Evolutionary conservation across 1,139 yeast species (phyloP), one percentile per base, ranked within the genome.

Genomic region (Protomyces gravidus): DNA sequence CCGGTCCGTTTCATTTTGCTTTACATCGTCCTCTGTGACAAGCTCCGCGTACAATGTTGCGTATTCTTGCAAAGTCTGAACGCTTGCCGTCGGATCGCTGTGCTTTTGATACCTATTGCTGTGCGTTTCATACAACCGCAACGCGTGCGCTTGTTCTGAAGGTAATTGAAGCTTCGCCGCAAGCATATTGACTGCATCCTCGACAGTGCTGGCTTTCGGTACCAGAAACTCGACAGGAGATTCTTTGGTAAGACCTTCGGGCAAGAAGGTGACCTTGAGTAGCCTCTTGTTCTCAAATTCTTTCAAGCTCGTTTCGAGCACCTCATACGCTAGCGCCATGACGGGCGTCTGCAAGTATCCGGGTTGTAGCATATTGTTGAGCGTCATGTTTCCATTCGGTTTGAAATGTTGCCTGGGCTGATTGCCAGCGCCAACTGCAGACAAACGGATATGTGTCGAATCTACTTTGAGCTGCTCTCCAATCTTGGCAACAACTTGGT

Each of bases 221-320:
- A 89, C 81, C 64, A 86, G 77, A 57, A 89, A 78, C 60, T 88
- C 95, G 67, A 79, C 80, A 50, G 78, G 77, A 63, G 85, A 90
- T 66, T 79, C 86, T 65, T 68, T 72, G 6, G 68, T 64, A 9
- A 72, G 63, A 3, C 75, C 75, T 9, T 71, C 72, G 0, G 71
- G 68, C 58, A 71, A 64, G 67, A 71, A 73, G n/a, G 62, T 64
- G 15, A 74, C 64, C 62, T 79, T 81, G 42, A 90, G 73, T 6
- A 81, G 72, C 63, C 82, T 81, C 82, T 89, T 80, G 65, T 80
- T 82, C 71, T 94, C 98, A 67, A 85, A 80, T 64, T 89, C 95
- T 40, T 76, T 78, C 63, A 92, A 74, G 5, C 90, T 82, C 52
- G 89, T 83, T 47, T 82, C 85, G 67, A 94, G 77, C 1, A 86